Evolutionary conservation across 352 stramenopile genomes (phyloP).

Genomic region (Blastocystis sp.): DNA sequence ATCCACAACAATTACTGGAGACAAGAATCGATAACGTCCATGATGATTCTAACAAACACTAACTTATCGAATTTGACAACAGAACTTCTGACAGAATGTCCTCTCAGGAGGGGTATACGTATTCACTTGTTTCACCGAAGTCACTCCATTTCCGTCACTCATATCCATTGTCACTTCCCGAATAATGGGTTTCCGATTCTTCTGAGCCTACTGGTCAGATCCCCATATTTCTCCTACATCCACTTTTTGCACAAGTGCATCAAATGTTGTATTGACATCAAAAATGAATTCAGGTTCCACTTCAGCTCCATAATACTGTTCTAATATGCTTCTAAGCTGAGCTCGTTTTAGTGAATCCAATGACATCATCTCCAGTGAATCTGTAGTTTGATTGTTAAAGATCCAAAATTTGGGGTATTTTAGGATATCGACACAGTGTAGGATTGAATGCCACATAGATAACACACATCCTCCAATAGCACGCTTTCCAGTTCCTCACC

Average conservation of each 20-base stretch:
- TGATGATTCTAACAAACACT: background rate
- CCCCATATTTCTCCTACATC: background rate
- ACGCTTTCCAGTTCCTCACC: slow-evolving; percentile 41
- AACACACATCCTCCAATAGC: slow-evolving; percentile 50
- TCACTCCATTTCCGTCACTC: background rate
- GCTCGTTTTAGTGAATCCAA: slow-evolving; percentile 54
- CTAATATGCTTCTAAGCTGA: slow-evolving; percentile 43
- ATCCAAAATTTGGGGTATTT: background rate
- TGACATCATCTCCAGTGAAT: slow-evolving; percentile 51
- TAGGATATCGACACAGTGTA: slow-evolving; percentile 50
- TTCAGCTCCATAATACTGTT: slow-evolving; percentile 56
- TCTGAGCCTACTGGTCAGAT: slow-evolving; percentile 25
- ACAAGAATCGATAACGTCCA: slow-evolving; percentile 32
- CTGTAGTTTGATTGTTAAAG: background rate
- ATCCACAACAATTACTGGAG: background rate
- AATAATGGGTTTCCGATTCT: slow-evolving; percentile 46
- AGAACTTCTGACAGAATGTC: slow-evolving; percentile 59
- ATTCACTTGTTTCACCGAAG: background rate
- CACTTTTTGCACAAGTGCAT: background rate
- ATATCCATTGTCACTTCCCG: background rate
- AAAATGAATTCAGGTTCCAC: slow-evolving; percentile 26
- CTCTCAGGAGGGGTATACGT: slow-evolving; percentile 23
- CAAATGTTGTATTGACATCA: slow-evolving; percentile 54
- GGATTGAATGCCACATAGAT: slow-evolving; percentile 16
- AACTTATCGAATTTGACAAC: slow-evolving; percentile 55